Base-by-base conservation (phyloP, 768 basidiomycete genomes). In the Xerocomellus dryophilus region DNA sequence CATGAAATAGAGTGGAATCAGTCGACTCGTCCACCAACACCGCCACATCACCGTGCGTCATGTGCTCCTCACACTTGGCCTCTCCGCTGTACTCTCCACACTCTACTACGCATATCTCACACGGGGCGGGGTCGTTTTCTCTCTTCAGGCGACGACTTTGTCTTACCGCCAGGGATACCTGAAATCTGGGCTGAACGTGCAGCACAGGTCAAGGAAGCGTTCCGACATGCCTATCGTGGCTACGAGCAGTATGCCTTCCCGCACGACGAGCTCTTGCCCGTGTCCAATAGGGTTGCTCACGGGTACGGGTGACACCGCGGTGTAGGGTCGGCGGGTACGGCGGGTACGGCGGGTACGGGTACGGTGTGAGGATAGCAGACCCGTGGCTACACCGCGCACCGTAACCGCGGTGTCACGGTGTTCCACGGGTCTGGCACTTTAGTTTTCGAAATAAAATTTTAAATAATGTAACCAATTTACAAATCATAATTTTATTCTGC, bases 151-250 rank as follows among this genome's bases (percentile, higher is more conserved):
- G 51, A 50, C 18, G 12, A 23, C 0, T 5, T 7, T 20, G 43
- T 56, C 47, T 25, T n/a, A n/a, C n/a, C n/a, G n/a, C n/a, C 49
- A 10, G 60, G 47, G 31, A 45, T 51, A 5, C 64, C 72, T 0
- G 53, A 66, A n/a, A 66, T 71, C 0, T 88, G 86, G 85, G 65
- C 72, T 10, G 64, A 70, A 6, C 73, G 83, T n/a, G 84, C 62
- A 4, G 67, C 70, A 7, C 71, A 76, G 53, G 86, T 89, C 36
- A 84, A 78, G 63, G 54, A 74, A 18, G 84, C 86, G 0, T 88
- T 87, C 62, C 57, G 74, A 27, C 83, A 88, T 66, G 86, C 86
- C 1, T 90, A 89, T 60, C 71, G 69, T 32, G 83, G 81, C 5
- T 89, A 90, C 62, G 78, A 84, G 58, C 62, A 63, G 18, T 77